Evolutionary conservation across 352 stramenopile species (phyloP).

Genomic region (Phytopythium litorale): DNA sequence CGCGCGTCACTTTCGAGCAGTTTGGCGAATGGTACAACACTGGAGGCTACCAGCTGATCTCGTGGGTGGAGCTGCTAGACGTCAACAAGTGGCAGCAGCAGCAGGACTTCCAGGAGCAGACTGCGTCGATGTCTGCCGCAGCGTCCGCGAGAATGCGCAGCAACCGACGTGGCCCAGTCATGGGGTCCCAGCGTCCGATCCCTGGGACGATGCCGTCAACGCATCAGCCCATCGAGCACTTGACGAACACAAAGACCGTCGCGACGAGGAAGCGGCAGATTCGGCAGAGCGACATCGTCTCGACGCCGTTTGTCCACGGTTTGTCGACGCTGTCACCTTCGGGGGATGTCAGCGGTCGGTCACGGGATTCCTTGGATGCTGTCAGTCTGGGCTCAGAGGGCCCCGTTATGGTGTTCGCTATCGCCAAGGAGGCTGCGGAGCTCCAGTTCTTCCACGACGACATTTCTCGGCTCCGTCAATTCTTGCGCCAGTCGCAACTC

Average conservation of each 20-base stretch:
- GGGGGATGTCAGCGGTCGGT: constrained; percentile 4
- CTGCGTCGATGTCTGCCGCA: constrained; percentile 20
- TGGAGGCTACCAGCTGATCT: constrained; percentile 75
- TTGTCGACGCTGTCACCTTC: constrained; percentile 15
- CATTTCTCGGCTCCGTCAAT: constrained; percentile 54
- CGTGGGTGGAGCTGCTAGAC: constrained; percentile 84
- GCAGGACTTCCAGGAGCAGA: constrained; percentile 59
- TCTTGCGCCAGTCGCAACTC: constrained; percentile 63
- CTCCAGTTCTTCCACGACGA: constrained; percentile 85
- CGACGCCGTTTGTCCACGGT: constrained; percentile 48
- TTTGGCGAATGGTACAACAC: constrained; percentile 91
- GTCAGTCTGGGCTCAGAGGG: constrained; percentile 62
- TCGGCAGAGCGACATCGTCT: constrained; percentile 82
- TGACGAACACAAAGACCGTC: constrained; percentile 40
- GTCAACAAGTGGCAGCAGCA: constrained; percentile 82
- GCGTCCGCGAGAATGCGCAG: constrained; percentile 22
- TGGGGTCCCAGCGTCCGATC: constrained; percentile 56
- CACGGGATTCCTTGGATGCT: constrained; percentile 36
- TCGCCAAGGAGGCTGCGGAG: constrained; percentile 60
- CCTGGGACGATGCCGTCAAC: constrained; percentile 28
- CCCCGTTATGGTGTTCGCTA: constrained; percentile 79
- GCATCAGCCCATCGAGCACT: constrained; percentile 46
- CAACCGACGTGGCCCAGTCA: constrained; percentile 21
- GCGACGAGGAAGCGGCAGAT: constrained; percentile 59
- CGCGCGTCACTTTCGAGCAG: constrained; percentile 86